phyloP scores from a whole-genome alignment of 176 grass and related monocot genomes.

The Guadua angustifolia region DNA sequence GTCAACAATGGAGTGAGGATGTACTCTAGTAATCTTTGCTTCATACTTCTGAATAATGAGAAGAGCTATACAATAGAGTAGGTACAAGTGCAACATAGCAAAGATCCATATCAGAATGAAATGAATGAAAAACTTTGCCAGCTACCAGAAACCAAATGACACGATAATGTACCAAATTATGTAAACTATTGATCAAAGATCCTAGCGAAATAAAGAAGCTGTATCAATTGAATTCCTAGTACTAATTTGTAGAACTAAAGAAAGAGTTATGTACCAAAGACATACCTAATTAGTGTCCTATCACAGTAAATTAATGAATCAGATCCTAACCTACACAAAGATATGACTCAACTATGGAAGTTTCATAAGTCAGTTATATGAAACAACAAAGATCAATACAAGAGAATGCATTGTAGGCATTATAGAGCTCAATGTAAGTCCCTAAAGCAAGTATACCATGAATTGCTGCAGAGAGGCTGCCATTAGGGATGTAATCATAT shows the following conservation, averaged over 20 bases:
- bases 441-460: slow-evolving; percentile 61
- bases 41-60: neutral
- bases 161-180: neutral
- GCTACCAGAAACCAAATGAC: neutral
- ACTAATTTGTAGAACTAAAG: neutral
- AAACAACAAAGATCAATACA: neutral
- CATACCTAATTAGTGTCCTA: slow-evolving; percentile 12
- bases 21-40: slow-evolving; percentile 12
- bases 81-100: neutral
- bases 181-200: neutral
- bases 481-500: slow-evolving; percentile 96
- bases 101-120: slow-evolving; percentile 7
- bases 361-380: neutral
- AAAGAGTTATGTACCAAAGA: neutral
- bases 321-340: neutral
- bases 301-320: slow-evolving; percentile 8
- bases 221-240: neutral
- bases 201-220: neutral
- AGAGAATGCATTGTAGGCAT: neutral
- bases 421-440: neutral
- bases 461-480: slow-evolving; percentile 75
- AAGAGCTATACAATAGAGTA: neutral
- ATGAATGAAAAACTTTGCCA: slow-evolving; percentile 15
- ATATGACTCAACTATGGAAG: no score
- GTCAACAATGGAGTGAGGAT: neutral